phyloP scores from a whole-genome alignment of 257 asterid species.

The Primulina eburnea region DNA sequence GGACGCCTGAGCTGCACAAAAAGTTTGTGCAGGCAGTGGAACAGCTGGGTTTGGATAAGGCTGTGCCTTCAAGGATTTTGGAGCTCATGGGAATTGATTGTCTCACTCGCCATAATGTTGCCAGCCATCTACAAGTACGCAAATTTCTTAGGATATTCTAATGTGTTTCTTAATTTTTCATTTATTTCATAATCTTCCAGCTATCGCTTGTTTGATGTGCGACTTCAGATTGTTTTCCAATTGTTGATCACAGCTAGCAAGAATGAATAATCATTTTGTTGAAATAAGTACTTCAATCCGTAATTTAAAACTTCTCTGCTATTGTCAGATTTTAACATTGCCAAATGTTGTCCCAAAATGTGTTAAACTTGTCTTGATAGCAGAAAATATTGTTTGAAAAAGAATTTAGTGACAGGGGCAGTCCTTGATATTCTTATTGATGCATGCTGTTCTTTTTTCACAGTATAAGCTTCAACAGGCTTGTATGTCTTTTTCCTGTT shows the following conservation, averaged over 20 bases:
- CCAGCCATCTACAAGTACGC: conserved; percentile 69
- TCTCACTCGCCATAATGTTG: conserved; percentile 69
- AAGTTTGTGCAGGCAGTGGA: conserved; percentile 67
- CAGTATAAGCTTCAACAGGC: neutral
- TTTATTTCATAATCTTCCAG: conserved; percentile 3
- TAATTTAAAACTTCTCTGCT: neutral
- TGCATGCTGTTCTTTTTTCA: neutral
- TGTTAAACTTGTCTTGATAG: neutral
- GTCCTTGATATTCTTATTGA: neutral
- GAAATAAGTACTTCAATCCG: neutral
- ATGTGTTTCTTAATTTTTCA: neutral
- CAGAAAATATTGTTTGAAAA: neutral
- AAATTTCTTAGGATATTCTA: neutral
- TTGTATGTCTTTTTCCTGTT: conserved; percentile 13
- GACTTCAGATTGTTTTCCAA: neutral
- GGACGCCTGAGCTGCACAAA: conserved; percentile 73
- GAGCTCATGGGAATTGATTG: conserved; percentile 67
- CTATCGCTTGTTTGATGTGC: neutral
- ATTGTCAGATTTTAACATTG: neutral
- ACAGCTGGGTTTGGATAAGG: conserved; percentile 68
- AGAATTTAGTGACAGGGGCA: neutral
- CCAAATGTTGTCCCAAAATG: neutral
- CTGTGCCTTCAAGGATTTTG: conserved; percentile 67
- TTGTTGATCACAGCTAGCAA: neutral
- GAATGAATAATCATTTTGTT: neutral